Conservation (phyloP, 225 moss, liverwort and hornwort genomes). For the Climacium dendroides region DNA sequence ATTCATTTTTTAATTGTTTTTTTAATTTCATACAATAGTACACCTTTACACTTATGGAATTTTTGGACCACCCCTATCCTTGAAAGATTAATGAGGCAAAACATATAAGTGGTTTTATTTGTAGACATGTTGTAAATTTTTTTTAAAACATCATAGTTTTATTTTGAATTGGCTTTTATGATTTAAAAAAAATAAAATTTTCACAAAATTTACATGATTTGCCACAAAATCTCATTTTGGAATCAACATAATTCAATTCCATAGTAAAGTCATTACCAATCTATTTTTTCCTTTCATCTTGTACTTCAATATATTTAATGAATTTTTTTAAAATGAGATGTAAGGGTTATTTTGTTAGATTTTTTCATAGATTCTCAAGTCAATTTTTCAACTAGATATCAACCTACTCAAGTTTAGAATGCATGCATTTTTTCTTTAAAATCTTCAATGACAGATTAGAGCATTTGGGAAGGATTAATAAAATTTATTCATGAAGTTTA, state of each 20-base stretch:
- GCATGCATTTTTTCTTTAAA: neutral
- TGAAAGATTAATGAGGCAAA: too few relatives aligned
- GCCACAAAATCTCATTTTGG: neutral
- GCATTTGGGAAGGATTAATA: neutral
- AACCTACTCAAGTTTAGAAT: neutral
- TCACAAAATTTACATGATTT: neutral
- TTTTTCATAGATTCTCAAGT: neutral
- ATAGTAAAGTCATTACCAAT: too few relatives aligned
- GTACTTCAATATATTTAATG: neutral
- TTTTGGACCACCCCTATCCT: neutral
- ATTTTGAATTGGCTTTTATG: neutral
- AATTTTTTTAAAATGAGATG: neutral
- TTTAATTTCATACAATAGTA: neutral
- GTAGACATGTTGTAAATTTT: accelerated
- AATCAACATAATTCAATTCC: too few relatives aligned
- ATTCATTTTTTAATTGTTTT: neutral
- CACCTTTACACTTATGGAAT: neutral
- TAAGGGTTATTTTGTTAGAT: neutral
- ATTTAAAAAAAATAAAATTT: neutral
- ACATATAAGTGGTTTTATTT: accelerated
- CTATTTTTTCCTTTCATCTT: too few relatives aligned
- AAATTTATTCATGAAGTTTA: neutral
- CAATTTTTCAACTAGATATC: neutral
- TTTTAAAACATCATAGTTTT: neutral
- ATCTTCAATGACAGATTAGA: neutral